Base-by-base conservation (phyloP, 495 filamentous ascomycete species). In the Xylaria grammica region DNA sequence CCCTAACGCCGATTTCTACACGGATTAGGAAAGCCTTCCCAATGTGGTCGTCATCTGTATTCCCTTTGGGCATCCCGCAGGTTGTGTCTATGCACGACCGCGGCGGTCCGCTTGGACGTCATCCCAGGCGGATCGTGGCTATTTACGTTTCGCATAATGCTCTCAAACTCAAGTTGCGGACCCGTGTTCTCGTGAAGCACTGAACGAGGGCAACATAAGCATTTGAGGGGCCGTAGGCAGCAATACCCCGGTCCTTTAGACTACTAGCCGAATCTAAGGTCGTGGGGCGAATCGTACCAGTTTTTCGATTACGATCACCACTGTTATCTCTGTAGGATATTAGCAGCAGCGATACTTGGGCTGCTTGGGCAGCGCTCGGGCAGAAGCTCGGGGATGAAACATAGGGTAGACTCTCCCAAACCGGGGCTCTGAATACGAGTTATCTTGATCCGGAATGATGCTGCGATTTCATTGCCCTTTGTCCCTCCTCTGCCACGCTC, bases 21-120 rank as follows among this genome's bases (percentile, higher is more conserved):
- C 56, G 24, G 29, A 48, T 59, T 26, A 24, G 56, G 29, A 59
- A 32, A 5, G 54, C 19, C 26, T 36, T 48, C 56, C 48, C 26
- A 48, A 59, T 59, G 42, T 19, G 56, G 56, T 36, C 38, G 22
- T 48, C 9, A 4, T 36, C 40, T n/a, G 46, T 24, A 7, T 27
- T 22, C 27, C 22, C 22, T 46, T 59, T 59, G 11, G 42, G 54
- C 44, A 29, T 45, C 22, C 1, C 17, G 38, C 30, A 15, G 3
- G 13, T 17, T 44, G n/a, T 20, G 30, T 40, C 20, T 45, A 20
- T 24, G 20, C 40, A 44, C 5, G 5, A 19, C 17, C 6, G 6
- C 5, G 5, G 11, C 34, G 34, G 34, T 27, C 51, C 29, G 49
- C 29, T 52, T 36, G 51, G 30, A 20, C 51, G 30, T 53, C 51